A percentile compares a stretch with the other conserved stretches of the same genome.
Evolutionary conservation across 2,329 filamentous ascomycete species (phyloP).

Genomic region (Trichoderma atrobrunneum): DNA sequence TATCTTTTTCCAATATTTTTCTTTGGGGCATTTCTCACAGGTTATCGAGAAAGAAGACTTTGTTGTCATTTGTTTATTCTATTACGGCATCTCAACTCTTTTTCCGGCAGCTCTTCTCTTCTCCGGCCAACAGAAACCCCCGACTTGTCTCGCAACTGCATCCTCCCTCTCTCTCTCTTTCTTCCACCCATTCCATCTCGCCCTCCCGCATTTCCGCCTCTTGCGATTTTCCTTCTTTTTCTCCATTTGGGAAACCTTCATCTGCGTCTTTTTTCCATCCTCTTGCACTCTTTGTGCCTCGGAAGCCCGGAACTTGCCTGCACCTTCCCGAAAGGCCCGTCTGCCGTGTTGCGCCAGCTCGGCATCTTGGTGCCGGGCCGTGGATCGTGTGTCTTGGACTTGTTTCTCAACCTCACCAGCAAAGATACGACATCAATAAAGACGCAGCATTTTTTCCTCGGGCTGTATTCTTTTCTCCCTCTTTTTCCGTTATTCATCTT

Average conservation of each 20-base stretch:
- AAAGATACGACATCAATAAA: conserved; percentile 5
- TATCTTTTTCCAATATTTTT: not conserved
- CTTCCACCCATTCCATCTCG: not conserved
- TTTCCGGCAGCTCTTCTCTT: not conserved
- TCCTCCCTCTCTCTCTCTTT: not conserved
- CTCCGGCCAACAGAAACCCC: not conserved
- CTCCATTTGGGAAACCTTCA: not conserved
- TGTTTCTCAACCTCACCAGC: not conserved
- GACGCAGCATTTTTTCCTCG: conserved; percentile 15
- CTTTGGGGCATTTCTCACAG: not conserved
- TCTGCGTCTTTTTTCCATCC: not conserved
- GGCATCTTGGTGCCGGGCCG: conserved; percentile 25
- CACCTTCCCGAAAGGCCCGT: conserved; percentile 21
- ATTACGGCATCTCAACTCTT: not conserved
- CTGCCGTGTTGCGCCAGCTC: conserved; percentile 24
- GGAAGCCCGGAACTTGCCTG: conserved; percentile 8
- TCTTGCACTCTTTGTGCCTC: not conserved
- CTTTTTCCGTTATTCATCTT: not conserved
- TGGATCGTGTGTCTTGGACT: conserved; percentile 1
- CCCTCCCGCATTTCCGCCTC: not conserved
- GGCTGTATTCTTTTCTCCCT: not conserved
- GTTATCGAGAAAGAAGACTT: not conserved
- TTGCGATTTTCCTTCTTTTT: not conserved
- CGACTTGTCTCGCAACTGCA: not conserved
- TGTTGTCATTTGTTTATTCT: not conserved